Evolutionary conservation across 2,329 filamentous ascomycete genomes (phyloP).

Genomic region (Rosellinia necatrix): DNA sequence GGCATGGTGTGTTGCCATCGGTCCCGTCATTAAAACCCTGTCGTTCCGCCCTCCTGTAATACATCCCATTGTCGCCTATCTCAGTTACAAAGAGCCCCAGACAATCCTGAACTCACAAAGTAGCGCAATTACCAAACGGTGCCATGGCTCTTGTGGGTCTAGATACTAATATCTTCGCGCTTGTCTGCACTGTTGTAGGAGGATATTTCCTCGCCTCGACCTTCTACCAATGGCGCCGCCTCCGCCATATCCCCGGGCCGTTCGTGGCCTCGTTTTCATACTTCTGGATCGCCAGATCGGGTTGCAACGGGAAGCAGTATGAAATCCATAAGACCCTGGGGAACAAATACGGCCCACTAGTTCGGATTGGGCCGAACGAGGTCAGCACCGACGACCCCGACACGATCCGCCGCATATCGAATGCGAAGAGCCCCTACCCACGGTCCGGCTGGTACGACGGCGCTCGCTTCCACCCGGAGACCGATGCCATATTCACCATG

Average conservation of each 20-base stretch:
- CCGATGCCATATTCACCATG: constrained; percentile 29
- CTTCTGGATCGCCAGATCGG: constrained; percentile 37
- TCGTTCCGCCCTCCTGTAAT: too few relatives aligned
- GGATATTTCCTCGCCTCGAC: constrained; percentile 29
- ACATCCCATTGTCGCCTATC: too few relatives aligned
- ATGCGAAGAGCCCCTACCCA: constrained; percentile 19
- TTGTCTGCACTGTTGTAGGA: neutral
- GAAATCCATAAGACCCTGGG: constrained; percentile 31
- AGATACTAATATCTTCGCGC: neutral
- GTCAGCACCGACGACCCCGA: constrained; percentile 41
- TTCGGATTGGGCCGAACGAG: constrained; percentile 45
- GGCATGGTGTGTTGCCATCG: too few relatives aligned
- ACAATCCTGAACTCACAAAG: too few relatives aligned
- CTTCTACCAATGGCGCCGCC: constrained; percentile 30
- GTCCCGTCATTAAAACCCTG: too few relatives aligned
- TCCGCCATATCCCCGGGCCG: constrained; percentile 31
- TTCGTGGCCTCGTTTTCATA: constrained; percentile 41
- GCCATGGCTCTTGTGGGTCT: constrained; percentile 14
- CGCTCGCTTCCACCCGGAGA: constrained; percentile 25
- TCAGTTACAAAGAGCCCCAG: too few relatives aligned
- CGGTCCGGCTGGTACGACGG: constrained; percentile 30
- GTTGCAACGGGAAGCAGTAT: constrained; percentile 31
- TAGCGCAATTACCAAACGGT: neutral
- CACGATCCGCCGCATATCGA: constrained; percentile 27
- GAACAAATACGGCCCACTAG: constrained; percentile 36